Evolutionary conservation across 2,329 filamentous ascomycete genomes (phyloP), one percentile per base, ranked within the genome.

Genomic region (Sarocladium oryzae): DNA sequence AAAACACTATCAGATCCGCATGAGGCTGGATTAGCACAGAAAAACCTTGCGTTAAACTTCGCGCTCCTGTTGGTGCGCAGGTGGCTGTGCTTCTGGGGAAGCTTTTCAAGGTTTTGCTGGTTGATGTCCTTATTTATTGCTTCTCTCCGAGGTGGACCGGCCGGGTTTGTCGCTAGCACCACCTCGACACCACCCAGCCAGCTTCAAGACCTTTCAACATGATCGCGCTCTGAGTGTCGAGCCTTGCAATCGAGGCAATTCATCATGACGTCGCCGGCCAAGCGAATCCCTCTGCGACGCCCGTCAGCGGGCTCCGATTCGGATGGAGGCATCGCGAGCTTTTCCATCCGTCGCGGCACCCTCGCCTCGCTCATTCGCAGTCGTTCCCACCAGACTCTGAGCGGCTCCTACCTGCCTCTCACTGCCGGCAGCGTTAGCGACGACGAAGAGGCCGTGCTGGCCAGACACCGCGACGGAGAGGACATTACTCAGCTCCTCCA

Each of bases 401-500:
- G 52, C 20, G 61, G 59, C 36, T 61, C 60, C 2, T 60, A 59
- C 56, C 56, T 57, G 13, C 53, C 60, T 5, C 41, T 54, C 26
- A 41, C 50, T 13, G 52, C 60, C 46, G 52, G 55, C 30, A 35
- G 58, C 49, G 56, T 52, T 23, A 50, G 52, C 30, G 45, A 65
- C 26, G 67, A 70, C 40, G 67, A 69, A 40, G 67, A 69, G 50
- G 46, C 58, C 9, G 60, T 55, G 41, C 18, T 45, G 58, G 50
- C 52, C 56, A 32, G 51, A 16, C 33, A 52, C 37, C 21, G 58
- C 20, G 61, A 72, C 28, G 69, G 74, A 24, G 75, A 78, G 37
- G 70, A 72, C 24, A 69, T 71, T 35, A 67, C 69, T 16, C 69
- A 70, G 21, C 65, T 74, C 20, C 65, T 73, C 43, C 66, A 69